Evolutionary conservation across 305 asterid species (phyloP), one percentile per base, ranked within the genome.

Genomic region (Solanum hybrid): DNA sequence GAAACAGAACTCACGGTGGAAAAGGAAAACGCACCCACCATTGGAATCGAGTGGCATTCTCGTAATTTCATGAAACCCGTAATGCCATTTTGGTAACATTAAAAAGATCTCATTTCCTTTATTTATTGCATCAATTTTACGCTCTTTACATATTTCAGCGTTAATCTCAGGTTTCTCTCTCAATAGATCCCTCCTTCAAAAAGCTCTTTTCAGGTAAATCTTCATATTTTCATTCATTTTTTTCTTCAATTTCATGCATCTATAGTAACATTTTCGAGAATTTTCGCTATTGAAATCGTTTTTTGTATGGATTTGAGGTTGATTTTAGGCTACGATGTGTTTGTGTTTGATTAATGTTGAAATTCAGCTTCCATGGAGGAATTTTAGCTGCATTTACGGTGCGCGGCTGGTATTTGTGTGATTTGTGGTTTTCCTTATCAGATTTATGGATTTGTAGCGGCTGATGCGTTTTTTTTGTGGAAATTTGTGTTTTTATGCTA

Each of bases 81-180:
- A 51, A 57, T 57, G 46, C 22, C 88, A 33, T 85, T 85, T 51
- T 57, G 22, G 88, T 85, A 11, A 61, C 75, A 88, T 8, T 28
- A 34, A 18, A 11, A 69, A 78, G n/a, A 88, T 57, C 86, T 37
- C 26, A 46, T 37, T 29, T 51, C 89, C 82, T 86, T 75, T 90
- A 90, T 90, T 86, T 90, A 90, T 76, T 73, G 77, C 86, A 73
- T 36, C 89, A 85, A 71, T 26, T 79, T 10, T 26, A 20, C 57
- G 67, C 40, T 74, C 36, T 76, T 37, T n/a, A 22, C 31, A 34
- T n/a, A 67, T 79, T 83, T 37, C 69, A 40, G 77, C 89, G 91
- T 86, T 86, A 51, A 18, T 90, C 89, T 77, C 78, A 86, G 89
- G 79, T 87, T 86, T 57, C 29, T 75, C 87, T 34, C 67, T 69